Conservation (phyloP, 2,329 filamentous ascomycete genomes). For the Paracoccidioides brasiliensis region DNA sequence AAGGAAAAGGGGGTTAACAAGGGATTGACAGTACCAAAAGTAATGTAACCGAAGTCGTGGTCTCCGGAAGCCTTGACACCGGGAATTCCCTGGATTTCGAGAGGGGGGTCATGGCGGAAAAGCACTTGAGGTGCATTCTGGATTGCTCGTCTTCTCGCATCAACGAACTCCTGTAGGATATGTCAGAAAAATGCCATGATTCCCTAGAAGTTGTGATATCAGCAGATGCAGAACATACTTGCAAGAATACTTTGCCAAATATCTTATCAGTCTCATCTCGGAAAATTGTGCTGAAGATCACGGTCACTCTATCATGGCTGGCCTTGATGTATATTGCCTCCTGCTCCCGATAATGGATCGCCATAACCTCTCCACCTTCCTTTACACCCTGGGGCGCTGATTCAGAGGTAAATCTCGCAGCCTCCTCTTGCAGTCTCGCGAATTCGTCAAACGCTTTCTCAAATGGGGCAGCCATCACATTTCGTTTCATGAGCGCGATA, state of each 20-base stretch:
- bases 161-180: conserved; percentile 64
- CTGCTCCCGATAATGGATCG: conserved; percentile 96
- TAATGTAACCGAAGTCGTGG: conserved; percentile 91
- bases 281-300: conserved; percentile 98
- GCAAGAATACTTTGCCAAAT: conserved; percentile 95
- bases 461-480: conserved; percentile 97
- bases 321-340: conserved; percentile 99
- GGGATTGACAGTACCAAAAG: conserved; percentile 57
- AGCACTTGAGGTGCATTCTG: conserved; percentile 97
- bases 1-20: background rate
- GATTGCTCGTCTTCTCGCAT: conserved; percentile 79
- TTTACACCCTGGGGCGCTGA: conserved; percentile 79
- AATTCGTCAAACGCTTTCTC: conserved; percentile 94
- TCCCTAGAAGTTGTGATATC: background rate
- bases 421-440: conserved; percentile 71
- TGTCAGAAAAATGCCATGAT: background rate
- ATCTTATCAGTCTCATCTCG: conserved; percentile 94
- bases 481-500: conserved; percentile 87
- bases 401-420: conserved; percentile 84
- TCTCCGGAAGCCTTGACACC: conserved; percentile 65
- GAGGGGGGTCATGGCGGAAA: conserved; percentile 84
- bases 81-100: conserved; percentile 77
- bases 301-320: conserved; percentile 90
- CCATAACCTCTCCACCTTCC: conserved; percentile 86
- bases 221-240: conserved; percentile 30